These are phyloP conservation scores for Stygiomarasmius scandens DNA, from an alignment of 1,284 basidiomycete species.

Conservation along the genomic window DNA sequence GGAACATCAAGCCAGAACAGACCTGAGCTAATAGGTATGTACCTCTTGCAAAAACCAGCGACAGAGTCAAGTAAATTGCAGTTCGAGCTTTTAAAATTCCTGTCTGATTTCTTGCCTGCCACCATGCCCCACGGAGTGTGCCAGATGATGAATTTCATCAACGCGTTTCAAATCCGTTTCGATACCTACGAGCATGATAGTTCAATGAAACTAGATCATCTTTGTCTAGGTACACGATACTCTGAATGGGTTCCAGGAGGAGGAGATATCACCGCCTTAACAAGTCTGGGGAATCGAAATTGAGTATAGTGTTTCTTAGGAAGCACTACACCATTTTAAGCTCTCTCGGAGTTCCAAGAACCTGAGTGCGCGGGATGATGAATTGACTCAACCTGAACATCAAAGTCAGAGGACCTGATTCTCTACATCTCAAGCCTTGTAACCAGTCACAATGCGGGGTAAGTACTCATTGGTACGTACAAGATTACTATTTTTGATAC, in stretches of 20 bases:
- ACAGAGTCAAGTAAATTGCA: too few relatives aligned
- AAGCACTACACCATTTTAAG: background rate
- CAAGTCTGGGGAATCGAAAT: background rate
- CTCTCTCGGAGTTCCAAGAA: background rate
- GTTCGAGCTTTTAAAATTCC: too few relatives aligned
- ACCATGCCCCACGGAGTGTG: background rate
- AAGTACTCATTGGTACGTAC: background rate
- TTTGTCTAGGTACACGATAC: background rate
- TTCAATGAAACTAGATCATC: background rate
- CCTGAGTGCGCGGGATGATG: background rate
- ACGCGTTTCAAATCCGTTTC: background rate
- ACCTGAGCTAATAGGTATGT: too few relatives aligned
- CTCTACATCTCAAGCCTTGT: background rate
- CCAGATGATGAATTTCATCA: background rate
- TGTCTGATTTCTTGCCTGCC: too few relatives aligned
- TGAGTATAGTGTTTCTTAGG: background rate
- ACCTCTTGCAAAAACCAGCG: too few relatives aligned
- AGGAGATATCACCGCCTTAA: background rate
- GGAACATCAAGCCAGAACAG: too few relatives aligned
- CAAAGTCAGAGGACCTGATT: background rate
- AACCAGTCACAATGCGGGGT: background rate
- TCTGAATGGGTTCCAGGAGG: background rate
- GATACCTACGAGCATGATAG: too few relatives aligned
- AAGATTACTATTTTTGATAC: too few relatives aligned
- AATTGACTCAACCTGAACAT: background rate